Conservation (phyloP, 2,329 filamentous ascomycete genomes). For the Pseudocercospora musae region DNA sequence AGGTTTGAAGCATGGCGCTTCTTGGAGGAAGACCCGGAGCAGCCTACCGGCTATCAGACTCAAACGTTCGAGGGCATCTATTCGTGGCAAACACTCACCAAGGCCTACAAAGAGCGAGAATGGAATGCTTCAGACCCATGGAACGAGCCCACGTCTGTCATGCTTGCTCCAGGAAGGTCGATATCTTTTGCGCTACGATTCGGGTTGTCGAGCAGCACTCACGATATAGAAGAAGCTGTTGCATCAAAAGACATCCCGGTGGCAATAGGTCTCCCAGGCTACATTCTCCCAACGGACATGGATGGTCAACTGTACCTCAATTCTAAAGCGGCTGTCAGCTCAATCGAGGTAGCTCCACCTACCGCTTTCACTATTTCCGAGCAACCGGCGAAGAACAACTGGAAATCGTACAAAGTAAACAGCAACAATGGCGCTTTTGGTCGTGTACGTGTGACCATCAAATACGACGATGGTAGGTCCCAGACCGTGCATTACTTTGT, state of each 20-base stretch:
- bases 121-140: slow-evolving; percentile 53
- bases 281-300: slow-evolving; percentile 50
- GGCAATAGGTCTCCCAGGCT: slow-evolving; percentile 55
- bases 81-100: slow-evolving; percentile 56
- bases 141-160: slow-evolving; percentile 53
- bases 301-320: slow-evolving; percentile 48
- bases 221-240: slow-evolving; percentile 49
- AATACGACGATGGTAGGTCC: slow-evolving; percentile 46
- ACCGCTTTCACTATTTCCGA: slow-evolving; percentile 39
- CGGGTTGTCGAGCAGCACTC: slow-evolving; percentile 45
- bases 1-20: slow-evolving; percentile 57
- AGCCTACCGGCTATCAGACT: slow-evolving; percentile 42
- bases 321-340: slow-evolving; percentile 39
- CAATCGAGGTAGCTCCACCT: slow-evolving; percentile 41
- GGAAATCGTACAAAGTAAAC: slow-evolving; percentile 42
- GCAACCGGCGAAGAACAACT: slow-evolving; percentile 25
- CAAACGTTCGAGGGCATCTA: slow-evolving; percentile 61
- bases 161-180: slow-evolving; percentile 45
- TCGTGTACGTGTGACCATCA: slow-evolving; percentile 47
- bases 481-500: slow-evolving; percentile 59
- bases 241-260: slow-evolving; percentile 46
- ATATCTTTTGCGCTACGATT: slow-evolving; percentile 53
- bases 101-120: slow-evolving; percentile 56
- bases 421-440: slow-evolving; percentile 49
- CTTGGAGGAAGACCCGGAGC: slow-evolving; percentile 41